Conservation (phyloP, 2,329 filamentous ascomycete species). For the Calonectria honghensis region DNA sequence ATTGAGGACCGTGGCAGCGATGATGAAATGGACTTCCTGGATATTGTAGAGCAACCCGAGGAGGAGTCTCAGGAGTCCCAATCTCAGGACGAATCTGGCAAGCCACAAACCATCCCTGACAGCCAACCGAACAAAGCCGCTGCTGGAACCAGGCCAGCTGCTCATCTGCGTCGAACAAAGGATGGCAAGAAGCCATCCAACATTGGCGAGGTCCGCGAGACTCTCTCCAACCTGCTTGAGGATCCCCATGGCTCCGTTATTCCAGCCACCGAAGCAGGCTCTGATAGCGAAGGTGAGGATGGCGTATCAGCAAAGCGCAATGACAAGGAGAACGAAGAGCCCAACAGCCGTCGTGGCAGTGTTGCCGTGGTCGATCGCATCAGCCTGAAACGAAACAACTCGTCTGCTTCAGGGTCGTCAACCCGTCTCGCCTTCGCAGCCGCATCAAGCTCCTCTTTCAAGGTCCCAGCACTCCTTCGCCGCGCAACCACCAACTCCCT, state of each 20-base stretch:
- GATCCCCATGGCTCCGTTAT: conserved; percentile 73
- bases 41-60: conserved; percentile 63
- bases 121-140: conserved; percentile 68
- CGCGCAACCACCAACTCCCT: conserved; percentile 82
- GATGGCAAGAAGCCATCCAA: conserved; percentile 81
- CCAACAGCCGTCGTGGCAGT: conserved; percentile 61
- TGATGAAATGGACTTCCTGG: conserved; percentile 85
- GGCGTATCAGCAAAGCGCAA: conserved; percentile 51
- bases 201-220: conserved; percentile 87
- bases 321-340: conserved; percentile 71
- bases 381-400: conserved; percentile 76
- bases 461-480: conserved; percentile 82
- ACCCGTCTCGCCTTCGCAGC: conserved; percentile 75
- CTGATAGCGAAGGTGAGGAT: conserved; percentile 66
- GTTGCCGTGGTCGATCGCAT: conserved; percentile 82
- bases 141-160: conserved; percentile 70
- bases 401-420: conserved; percentile 58
- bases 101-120: conserved; percentile 66
- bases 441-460: conserved; percentile 71
- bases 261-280: conserved; percentile 63
- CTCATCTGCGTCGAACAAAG: conserved; percentile 78
- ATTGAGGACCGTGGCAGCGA: conserved; percentile 88
- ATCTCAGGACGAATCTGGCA: conserved; percentile 56
- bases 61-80: conserved; percentile 62
- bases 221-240: conserved; percentile 88